phyloP scores from a whole-genome alignment of 768 basidiomycete species.

The Xerocomellus amylosporus region DNA sequence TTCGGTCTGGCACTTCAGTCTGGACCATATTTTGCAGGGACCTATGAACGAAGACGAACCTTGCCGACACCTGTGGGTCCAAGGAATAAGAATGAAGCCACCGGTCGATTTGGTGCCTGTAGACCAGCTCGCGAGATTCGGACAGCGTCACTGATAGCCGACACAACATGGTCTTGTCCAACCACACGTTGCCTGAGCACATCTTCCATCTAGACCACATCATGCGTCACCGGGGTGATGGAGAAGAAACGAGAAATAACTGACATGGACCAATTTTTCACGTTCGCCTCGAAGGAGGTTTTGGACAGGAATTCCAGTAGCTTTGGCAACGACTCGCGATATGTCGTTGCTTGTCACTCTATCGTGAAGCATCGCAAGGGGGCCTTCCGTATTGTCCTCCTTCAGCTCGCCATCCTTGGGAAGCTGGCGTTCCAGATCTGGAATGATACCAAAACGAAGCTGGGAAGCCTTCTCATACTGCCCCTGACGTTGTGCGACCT shows the following conservation, averaged over 20 bases:
- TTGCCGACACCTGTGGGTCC: constrained; percentile 89
- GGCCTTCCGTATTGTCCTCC: constrained; percentile 40
- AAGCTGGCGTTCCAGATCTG: constrained; percentile 70
- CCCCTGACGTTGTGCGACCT: constrained; percentile 87
- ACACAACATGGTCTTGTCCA: constrained; percentile 88
- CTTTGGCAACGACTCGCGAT: constrained; percentile 80
- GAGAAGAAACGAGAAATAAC: constrained; percentile 25
- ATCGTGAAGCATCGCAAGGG: constrained; percentile 73
- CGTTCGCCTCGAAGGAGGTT: constrained; percentile 86
- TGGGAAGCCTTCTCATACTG: constrained; percentile 80
- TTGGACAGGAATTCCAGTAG: constrained; percentile 89
- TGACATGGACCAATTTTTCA: constrained; percentile 83
- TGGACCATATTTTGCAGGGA: not conserved
- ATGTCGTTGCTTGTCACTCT: constrained; percentile 89
- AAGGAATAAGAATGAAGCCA: constrained; percentile 90
- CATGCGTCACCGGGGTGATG: not conserved
- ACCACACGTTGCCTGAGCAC: constrained; percentile 70
- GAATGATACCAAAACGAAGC: constrained; percentile 83
- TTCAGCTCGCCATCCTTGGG: constrained; percentile 50
- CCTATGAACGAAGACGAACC: constrained; percentile 32
- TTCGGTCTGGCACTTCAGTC: constrained; percentile 53
- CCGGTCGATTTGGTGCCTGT: constrained; percentile 83
- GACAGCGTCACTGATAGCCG: constrained; percentile 85
- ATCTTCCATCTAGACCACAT: constrained; percentile 75
- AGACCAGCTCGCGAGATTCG: constrained; percentile 90